These are phyloP conservation scores for Elongisporangium undulatum DNA, from an alignment of 352 stramenopile genomes.

Conservation along the genomic window DNA sequence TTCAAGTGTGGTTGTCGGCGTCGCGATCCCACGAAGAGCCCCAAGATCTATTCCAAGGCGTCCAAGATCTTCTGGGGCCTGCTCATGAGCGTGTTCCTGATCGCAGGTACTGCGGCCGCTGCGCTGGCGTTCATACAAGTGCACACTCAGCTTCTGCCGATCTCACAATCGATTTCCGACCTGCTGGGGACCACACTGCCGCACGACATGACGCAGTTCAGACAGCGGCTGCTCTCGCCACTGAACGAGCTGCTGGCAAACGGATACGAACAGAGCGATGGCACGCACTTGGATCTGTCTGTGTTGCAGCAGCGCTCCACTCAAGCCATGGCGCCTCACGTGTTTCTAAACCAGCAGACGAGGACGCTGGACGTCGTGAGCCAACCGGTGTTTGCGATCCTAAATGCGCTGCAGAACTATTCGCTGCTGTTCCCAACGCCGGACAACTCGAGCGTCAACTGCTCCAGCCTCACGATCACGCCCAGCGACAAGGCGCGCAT, in stretches of 20 bases:
- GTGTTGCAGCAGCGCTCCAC: constrained; percentile 21
- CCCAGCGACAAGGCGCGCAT: constrained; percentile 43
- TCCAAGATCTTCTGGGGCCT: constrained; percentile 39
- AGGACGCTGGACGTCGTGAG: constrained; percentile 24
- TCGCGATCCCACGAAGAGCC: constrained; percentile 29
- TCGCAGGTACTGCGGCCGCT: constrained; percentile 13
- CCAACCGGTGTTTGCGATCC: constrained; percentile 32
- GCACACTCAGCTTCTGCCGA: constrained; percentile 22
- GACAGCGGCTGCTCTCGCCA: constrained; percentile 25
- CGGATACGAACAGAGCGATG: constrained; percentile 5
- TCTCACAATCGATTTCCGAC: constrained; percentile 14
- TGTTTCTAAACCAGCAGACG: constrained; percentile 45
- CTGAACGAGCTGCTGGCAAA: constrained; percentile 24
- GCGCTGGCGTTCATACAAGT: constrained; percentile 29
- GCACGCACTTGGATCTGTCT: constrained; percentile 8
- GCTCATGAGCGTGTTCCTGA: constrained; percentile 25
- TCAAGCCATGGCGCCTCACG: constrained; percentile 23
- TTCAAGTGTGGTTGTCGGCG: constrained; percentile 45
- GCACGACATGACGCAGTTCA: constrained; percentile 26
- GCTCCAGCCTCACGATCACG: constrained; percentile 39
- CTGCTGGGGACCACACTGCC: constrained; percentile 24
- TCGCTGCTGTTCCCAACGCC: constrained; percentile 50
- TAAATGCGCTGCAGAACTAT: constrained; percentile 26
- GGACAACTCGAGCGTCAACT: constrained; percentile 21
- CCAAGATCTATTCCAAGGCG: constrained; percentile 42